phyloP scores from a whole-genome alignment of 352 stramenopile species.

The Phytophthora pistaciae region DNA sequence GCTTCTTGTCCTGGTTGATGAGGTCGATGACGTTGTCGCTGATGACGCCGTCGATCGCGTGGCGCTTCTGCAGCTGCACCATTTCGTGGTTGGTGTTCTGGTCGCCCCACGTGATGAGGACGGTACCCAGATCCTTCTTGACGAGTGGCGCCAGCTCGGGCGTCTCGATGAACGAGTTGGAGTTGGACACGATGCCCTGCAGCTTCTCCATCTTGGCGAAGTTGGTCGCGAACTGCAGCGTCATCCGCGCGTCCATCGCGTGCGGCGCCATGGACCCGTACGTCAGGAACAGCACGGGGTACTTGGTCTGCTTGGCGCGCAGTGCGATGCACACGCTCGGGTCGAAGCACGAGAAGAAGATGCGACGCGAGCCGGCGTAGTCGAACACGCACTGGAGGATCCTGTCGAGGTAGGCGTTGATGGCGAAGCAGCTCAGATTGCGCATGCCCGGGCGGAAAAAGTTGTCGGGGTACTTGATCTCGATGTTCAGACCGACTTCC shows the following conservation, averaged over 20 bases:
- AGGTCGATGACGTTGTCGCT: constrained; percentile 88
- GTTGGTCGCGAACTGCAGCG: constrained; percentile 71
- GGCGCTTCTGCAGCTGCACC: constrained; percentile 76
- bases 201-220: constrained; percentile 74
- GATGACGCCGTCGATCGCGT: constrained; percentile 80
- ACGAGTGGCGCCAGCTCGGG: constrained; percentile 60
- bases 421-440: constrained; percentile 60
- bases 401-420: constrained; percentile 79
- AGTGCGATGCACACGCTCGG: constrained; percentile 72
- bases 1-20: constrained; percentile 57
- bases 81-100: constrained; percentile 80
- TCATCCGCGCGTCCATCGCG: constrained; percentile 60
- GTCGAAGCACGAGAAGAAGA: constrained; percentile 90
- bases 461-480: constrained; percentile 85
- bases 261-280: constrained; percentile 62
- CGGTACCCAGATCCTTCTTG: constrained; percentile 48
- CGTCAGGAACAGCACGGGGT: constrained; percentile 82
- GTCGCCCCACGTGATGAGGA: constrained; percentile 82
- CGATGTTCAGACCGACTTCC: constrained; percentile 80
- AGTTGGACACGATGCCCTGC: constrained; percentile 81
- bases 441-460: constrained; percentile 53
- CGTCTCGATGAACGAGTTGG: constrained; percentile 66
- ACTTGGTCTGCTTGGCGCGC: constrained; percentile 75
- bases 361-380: constrained; percentile 58
- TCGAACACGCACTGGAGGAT: constrained; percentile 83